Evolutionary conservation across 225 moss, liverwort and hornwort genomes (phyloP).

Genomic region (Antitrichia curtipendula): DNA sequence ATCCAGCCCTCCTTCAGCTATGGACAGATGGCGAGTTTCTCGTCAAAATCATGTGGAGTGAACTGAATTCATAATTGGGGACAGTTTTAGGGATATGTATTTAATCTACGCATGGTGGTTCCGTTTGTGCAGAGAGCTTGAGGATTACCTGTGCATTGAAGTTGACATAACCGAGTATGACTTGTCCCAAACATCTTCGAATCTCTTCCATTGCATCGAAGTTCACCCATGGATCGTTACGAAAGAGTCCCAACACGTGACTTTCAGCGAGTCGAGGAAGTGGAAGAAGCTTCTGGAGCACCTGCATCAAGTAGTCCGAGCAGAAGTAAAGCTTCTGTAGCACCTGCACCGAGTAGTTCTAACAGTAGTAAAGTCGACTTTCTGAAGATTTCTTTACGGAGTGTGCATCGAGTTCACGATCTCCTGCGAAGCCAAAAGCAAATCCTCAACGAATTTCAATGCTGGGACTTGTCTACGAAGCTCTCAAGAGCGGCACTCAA

Average conservation of each 20-base stretch:
- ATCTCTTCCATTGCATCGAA: background rate
- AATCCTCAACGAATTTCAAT: slow-evolving; percentile 19
- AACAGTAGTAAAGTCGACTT: background rate
- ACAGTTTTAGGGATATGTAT: background rate
- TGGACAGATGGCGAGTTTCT: background rate
- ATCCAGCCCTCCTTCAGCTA: background rate
- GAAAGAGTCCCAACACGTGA: background rate
- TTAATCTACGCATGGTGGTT: background rate
- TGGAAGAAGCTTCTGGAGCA: background rate
- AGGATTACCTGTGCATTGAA: background rate
- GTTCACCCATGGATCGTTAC: background rate
- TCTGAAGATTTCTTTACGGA: background rate
- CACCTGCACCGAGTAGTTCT: background rate
- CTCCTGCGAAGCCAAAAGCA: background rate
- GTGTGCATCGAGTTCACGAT: slow-evolving; percentile 1
- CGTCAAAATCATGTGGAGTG: background rate
- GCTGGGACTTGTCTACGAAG: slow-evolving; percentile 17
- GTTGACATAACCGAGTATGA: slow-evolving; percentile 2
- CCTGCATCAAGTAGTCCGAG: background rate
- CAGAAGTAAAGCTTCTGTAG: background rate
- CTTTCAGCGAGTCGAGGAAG: background rate
- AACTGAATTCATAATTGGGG: background rate
- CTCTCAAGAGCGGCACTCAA: slow-evolving; percentile 8
- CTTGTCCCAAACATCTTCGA: background rate
- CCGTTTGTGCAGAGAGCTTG: background rate